These are phyloP conservation scores for Thelonectria blattea DNA, from an alignment of 2,329 filamentous ascomycete genomes.

Conservation along the genomic window DNA sequence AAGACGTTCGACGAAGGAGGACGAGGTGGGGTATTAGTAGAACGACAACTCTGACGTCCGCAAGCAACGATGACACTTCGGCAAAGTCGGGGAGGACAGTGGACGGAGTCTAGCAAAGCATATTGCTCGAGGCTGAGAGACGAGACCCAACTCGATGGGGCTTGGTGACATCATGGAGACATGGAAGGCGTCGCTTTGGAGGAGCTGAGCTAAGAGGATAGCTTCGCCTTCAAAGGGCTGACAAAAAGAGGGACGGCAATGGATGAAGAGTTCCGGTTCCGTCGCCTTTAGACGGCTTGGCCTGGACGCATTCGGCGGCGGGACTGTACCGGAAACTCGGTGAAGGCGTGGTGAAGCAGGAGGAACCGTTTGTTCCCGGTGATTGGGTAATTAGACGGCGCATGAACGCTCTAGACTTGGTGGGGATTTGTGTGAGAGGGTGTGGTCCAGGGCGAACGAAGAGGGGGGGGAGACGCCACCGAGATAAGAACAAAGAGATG, in stretches of 20 bases:
- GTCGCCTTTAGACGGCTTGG: neutral
- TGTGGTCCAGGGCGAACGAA: neutral
- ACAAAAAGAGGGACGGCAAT: neutral
- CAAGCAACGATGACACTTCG: neutral
- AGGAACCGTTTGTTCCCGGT: neutral
- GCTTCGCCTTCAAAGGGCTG: neutral
- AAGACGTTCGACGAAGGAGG: neutral
- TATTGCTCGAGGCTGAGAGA: neutral
- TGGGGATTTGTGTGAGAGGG: neutral
- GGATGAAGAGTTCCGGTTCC: neutral
- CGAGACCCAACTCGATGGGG: neutral
- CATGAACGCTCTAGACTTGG: neutral
- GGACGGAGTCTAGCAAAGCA: neutral
- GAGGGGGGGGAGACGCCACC: neutral
- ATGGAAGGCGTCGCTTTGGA: slow-evolving; percentile 16
- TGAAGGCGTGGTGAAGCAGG: neutral
- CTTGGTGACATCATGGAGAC: slow-evolving; percentile 39
- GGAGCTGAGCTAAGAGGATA: neutral
- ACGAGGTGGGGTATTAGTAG: neutral
- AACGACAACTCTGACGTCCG: neutral
- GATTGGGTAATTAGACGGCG: neutral
- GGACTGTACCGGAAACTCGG: neutral
- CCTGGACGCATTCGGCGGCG: neutral
- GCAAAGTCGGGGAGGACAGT: neutral
- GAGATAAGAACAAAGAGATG: neutral